Conservation (phyloP, 2,329 filamentous ascomycete genomes). For the Dothidotthia symphoricarpi region DNA sequence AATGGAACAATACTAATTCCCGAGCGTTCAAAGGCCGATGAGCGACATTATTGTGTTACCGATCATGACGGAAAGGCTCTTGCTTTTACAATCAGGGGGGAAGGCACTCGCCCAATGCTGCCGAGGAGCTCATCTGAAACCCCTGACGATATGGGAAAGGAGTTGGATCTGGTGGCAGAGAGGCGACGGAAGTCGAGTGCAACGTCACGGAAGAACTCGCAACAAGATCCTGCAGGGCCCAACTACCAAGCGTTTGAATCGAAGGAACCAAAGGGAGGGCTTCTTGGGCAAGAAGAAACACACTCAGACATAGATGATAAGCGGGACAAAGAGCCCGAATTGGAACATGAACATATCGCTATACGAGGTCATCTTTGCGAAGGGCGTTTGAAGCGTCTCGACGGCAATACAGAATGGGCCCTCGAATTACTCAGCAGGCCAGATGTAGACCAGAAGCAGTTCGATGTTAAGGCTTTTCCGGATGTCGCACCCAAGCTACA, state of each 20-base stretch:
- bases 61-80: constrained; percentile 8
- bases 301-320: not conserved
- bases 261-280: no score
- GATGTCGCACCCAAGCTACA: constrained; percentile 6
- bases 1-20: constrained; percentile 7
- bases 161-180: constrained; percentile 2
- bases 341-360: constrained; percentile 6
- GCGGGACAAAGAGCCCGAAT: constrained; percentile 4
- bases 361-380: constrained; percentile 11
- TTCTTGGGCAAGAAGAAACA: no score
- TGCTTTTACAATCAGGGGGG: constrained; percentile 2
- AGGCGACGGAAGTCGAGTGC: constrained; percentile 6
- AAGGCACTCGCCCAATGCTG: not conserved
- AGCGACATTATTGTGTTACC: constrained; percentile 7
- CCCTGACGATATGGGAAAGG: constrained; percentile 4
- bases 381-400: constrained; percentile 2
- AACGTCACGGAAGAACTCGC: not conserved
- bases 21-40: not conserved
- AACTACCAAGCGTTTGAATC: no score
- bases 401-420: constrained; percentile 1
- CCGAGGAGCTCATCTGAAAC: constrained; percentile 4
- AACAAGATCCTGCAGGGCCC: not conserved
- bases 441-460: not conserved
- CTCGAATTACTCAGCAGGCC: not conserved
- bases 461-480: constrained; percentile 10